Base-by-base conservation (phyloP, 2,329 filamentous ascomycete species). In the Hymenoscyphus repandus region DNA sequence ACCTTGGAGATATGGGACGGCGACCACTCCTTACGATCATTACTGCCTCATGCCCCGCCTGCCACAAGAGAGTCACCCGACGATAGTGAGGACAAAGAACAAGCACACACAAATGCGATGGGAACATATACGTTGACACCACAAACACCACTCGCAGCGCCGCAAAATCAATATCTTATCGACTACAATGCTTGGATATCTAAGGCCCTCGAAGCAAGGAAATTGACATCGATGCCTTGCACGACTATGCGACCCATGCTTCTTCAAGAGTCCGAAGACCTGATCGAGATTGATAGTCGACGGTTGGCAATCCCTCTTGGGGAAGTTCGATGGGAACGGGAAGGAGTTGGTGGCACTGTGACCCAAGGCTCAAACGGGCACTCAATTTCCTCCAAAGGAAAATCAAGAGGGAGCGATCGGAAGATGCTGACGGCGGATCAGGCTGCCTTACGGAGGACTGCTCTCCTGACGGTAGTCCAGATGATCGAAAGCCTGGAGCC, bases 1-100 rank as follows among this genome's bases (percentile, higher is more conserved):
- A 81, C 82, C 1, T 64, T 96, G 22, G 92, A 96, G 66, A 76
- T 95, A 13, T 96, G 91, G 91, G 91, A 96, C 58, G 86, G 86
- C 5, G 91, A 96, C 69, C 83, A 90, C 64, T 79, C 85, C 11
- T 82, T 96, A 57, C 86, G 91, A 59, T 91, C 90, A 67, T 75
- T 97, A 27, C 76, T 89, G 45, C 88, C 89, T 2, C 88, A 93
- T 65, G 78, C 77, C 12, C 73, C 79, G 48, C 69, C 76, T 58
- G 72, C 76, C 20, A 73, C 73, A 52, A 53, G 45, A 2, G 55
- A 59, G 12, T 54, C 54, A 7, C 56, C 60, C 4, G 66, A 65
- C 42, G 68, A 72, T 27, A 69, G 69, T 17, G 76, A 81, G 15
- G 76, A 82, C 36, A 79, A 83, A 43, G 82, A 88, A 52, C 75